Evolutionary conservation across 2,329 filamentous ascomycete species (phyloP).

Genomic region (Colletotrichum ledebouriae): DNA sequence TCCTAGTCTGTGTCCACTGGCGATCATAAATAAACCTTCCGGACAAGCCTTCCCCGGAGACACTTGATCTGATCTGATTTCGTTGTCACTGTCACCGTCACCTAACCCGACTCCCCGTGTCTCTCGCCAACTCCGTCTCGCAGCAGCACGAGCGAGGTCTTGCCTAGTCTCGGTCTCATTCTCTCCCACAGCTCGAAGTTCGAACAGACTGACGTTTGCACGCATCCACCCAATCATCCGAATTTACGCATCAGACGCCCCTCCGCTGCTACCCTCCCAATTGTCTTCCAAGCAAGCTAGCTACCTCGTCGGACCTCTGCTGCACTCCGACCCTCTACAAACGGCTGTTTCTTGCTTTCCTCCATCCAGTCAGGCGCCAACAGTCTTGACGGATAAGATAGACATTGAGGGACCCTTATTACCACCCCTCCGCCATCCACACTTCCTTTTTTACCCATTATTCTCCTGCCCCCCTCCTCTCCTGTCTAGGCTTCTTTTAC

Average conservation of each 20-base stretch:
- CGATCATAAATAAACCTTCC: neutral
- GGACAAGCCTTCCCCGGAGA: neutral
- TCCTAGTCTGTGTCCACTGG: conserved; percentile 5
- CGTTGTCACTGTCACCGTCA: conserved; percentile 5
- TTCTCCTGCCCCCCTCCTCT: conserved; percentile 16
- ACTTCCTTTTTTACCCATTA: conserved; percentile 3
- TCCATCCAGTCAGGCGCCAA: conserved; percentile 16
- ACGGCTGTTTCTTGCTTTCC: conserved; percentile 36
- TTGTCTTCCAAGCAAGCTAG: conserved; percentile 31
- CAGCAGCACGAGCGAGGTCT: conserved; percentile 23
- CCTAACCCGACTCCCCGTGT: conserved; percentile 25
- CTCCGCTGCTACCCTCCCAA: conserved; percentile 37
- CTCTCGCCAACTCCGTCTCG: conserved; percentile 20
- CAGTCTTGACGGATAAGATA: conserved; percentile 22
- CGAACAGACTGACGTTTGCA: conserved; percentile 31
- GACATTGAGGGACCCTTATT: conserved; percentile 26
- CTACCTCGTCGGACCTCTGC: conserved; percentile 28
- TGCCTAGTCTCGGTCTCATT: conserved; percentile 23
- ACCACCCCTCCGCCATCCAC: conserved; percentile 38
- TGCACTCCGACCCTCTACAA: conserved; percentile 31
- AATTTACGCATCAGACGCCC: conserved; percentile 37
- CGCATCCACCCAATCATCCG: conserved; percentile 37
- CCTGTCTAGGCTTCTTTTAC: conserved; percentile 13
- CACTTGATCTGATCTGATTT: conserved; percentile 16
- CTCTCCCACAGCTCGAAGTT: conserved; percentile 17